phyloP scores from a whole-genome alignment of 73 alveolate species.

The Paramecium tetraurelia region DNA sequence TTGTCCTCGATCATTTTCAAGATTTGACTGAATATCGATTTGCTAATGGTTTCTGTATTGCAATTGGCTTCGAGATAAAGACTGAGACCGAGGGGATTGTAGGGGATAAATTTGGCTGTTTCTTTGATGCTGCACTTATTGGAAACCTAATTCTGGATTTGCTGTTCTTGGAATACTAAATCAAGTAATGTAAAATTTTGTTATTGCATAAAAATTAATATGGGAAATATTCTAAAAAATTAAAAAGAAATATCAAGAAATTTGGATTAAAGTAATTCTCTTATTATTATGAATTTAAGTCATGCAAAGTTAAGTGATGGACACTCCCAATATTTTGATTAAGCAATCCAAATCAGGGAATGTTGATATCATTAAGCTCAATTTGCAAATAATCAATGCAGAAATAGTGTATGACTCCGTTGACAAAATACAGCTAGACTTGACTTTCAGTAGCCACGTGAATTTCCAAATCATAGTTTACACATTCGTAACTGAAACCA shows the following conservation, averaged over 20 bases:
- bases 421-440: not conserved
- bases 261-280: not conserved
- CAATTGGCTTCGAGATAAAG: not conserved
- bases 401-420: not conserved
- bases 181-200: conserved; percentile 4
- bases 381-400: not conserved
- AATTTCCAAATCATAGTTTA: not conserved
- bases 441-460: not conserved
- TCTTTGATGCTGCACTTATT: not conserved
- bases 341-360: not conserved
- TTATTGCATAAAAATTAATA: not conserved
- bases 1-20: conserved; percentile 12
- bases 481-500: not conserved
- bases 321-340: not conserved
- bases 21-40: not conserved
- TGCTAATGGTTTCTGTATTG: not conserved
- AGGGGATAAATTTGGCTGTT: not conserved
- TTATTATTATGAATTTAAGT: not conserved
- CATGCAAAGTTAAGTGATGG: not conserved
- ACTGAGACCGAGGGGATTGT: not conserved
- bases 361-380: not conserved
- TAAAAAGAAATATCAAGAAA: not conserved
- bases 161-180: not conserved
- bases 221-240: not conserved
- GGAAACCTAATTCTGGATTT: not conserved